These are phyloP conservation scores for Heteromeles arbutifolia DNA, from an alignment of 306 rosid genomes.

Conservation along the genomic window DNA sequence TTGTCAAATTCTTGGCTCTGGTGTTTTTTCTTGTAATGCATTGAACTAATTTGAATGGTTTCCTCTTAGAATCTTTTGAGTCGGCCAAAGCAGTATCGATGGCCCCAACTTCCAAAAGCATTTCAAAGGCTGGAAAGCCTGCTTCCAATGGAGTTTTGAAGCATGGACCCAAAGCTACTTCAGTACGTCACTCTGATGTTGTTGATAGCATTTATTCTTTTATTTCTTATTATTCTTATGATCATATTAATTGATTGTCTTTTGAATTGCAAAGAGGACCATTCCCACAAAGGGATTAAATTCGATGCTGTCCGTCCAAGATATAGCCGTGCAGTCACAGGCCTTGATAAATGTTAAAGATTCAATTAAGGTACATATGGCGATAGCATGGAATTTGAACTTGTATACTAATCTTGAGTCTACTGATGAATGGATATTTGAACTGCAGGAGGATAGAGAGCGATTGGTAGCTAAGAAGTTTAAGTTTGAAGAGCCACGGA, in stretches of 20 bases:
- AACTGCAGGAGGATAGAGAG: slow-evolving; percentile 87
- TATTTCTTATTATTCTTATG: neutral
- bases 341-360: slow-evolving; percentile 81
- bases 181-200: slow-evolving; percentile 38
- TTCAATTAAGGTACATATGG: slow-evolving; percentile 75
- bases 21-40: slow-evolving; percentile 6
- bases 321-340: slow-evolving; percentile 72
- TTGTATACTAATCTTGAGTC: neutral
- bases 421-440: slow-evolving; percentile 3
- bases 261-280: slow-evolving; percentile 45
- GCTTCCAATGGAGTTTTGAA: slow-evolving; percentile 68
- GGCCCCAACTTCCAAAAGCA: slow-evolving; percentile 52
- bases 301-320: slow-evolving; percentile 55
- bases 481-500: slow-evolving; percentile 92
- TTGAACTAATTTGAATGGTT: slow-evolving; percentile 13
- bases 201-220: neutral
- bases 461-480: slow-evolving; percentile 73
- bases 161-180: slow-evolving; percentile 71
- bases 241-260: neutral
- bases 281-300: slow-evolving; percentile 47
- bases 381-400: slow-evolving; percentile 1
- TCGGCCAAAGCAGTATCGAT: slow-evolving; percentile 45
- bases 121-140: slow-evolving; percentile 61
- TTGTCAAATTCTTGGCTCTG: slow-evolving; percentile 6
- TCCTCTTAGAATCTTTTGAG: slow-evolving; percentile 54